Evolutionary conservation across 257 asterid genomes (phyloP), one percentile per base, ranked within the genome.

Genomic region (Primulina eburnea): DNA sequence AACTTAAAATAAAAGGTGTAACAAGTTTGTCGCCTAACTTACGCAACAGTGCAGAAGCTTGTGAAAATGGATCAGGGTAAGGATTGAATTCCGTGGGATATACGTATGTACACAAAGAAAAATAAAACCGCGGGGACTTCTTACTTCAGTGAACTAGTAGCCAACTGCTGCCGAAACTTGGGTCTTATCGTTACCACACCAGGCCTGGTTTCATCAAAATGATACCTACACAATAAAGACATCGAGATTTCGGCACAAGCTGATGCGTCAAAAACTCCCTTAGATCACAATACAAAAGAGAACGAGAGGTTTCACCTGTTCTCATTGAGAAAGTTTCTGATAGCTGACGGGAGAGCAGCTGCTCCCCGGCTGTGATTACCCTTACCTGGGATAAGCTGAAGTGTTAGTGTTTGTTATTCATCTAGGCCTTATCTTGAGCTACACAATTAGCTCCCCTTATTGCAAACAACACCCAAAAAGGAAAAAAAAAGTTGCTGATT

Each of bases 361-460:
- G 80, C 84, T 70, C 91, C n/a, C 68, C 84, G 83, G 77, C 97
- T 89, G 72, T 92, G 95, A 68, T 82, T 92, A 53, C 97, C 97
- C 75, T 81, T 89, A 64, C 97, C 96, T 92, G 93, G 67, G 29
- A 58, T 10, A 65, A 58, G 68, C 56, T 26, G 26, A 30, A 64
- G 29, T 70, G 17, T 57, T 17, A 61, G 7, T 29, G 60, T 34
- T 32, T 4, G 2, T 12, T 30, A 14, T 8, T 24, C 55, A 18
- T 58, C 65, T 28, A 59, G 35, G 59, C 55, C 60, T 64, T n/a
- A 53, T 38, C 71, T 6, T 43, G 61, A 60, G 24, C 69, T 32
- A 43, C 53, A 43, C 14, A 24, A 56, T 21, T 58, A 7, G 18
- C 10, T 60, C 20, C 53, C 53, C 6, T 43, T 66, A 9, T 38